phyloP scores from a whole-genome alignment of 768 basidiomycete species.

The Basidioascus undulatus region DNA sequence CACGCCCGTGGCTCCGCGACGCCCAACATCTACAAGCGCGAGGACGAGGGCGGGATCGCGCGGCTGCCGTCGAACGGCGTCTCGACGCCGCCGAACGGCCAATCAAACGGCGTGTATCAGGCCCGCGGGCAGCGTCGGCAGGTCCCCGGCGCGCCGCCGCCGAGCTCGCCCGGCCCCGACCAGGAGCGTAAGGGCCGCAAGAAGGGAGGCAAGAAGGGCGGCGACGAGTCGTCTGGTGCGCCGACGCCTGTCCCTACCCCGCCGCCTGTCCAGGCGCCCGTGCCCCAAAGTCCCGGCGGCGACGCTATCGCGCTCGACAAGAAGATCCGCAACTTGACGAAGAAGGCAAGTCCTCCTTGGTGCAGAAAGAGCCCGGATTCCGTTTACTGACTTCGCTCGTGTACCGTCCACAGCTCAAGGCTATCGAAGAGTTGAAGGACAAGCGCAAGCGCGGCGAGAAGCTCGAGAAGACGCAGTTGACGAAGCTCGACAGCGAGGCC shows the following conservation, averaged over 20 bases:
- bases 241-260: conserved; percentile 16
- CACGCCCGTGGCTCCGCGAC: conserved; percentile 75
- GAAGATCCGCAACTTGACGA: conserved; percentile 80
- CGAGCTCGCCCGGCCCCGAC: conserved; percentile 6
- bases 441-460: conserved; percentile 71
- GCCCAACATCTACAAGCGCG: conserved; percentile 67
- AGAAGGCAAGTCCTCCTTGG: conserved; percentile 46
- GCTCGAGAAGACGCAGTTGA: conserved; percentile 79
- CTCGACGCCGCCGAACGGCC: conserved; percentile 16
- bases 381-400: conserved; percentile 3
- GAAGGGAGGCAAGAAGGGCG: conserved; percentile 10
- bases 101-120: conserved; percentile 24
- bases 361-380: background rate
- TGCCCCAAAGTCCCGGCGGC: conserved; percentile 20
- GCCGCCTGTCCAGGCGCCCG: conserved; percentile 2
- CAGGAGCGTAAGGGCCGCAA: conserved; percentile 3
- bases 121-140: conserved; percentile 3
- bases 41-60: conserved; percentile 60
- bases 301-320: conserved; percentile 40
- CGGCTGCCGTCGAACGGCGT: conserved; percentile 24
- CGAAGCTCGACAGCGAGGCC: conserved; percentile 82
- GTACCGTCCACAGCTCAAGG: conserved; percentile 45
- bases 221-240: conserved; percentile 9
- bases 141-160: conserved; percentile 2
- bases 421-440: conserved; percentile 94